Conservation (phyloP, 2,329 filamentous ascomycete species). For the Eutypella sp. region DNA sequence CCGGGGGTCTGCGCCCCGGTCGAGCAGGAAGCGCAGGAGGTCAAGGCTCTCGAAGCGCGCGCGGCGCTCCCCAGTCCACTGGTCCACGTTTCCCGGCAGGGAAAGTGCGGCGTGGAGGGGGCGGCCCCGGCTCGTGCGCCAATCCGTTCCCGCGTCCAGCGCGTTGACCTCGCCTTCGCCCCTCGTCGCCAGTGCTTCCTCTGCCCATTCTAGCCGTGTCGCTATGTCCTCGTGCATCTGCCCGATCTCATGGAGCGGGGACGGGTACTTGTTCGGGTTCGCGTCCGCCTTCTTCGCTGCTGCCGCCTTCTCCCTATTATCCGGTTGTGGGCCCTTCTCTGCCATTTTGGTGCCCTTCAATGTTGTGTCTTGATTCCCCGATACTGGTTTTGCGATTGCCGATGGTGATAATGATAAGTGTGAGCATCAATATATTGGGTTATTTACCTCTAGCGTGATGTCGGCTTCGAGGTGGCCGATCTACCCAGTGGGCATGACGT, state of each 20-base stretch:
- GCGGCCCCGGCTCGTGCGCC: neutral
- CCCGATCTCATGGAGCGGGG: slow-evolving; percentile 1
- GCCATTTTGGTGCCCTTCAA: neutral
- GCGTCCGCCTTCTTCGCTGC: neutral
- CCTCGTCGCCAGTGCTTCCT: neutral
- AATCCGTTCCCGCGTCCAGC: neutral
- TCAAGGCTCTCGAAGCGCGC: slow-evolving; percentile 1
- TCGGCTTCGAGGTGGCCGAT: no score
- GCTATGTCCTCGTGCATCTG: neutral
- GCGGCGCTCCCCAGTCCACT: neutral
- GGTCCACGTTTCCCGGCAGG: neutral
- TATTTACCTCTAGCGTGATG: no score
- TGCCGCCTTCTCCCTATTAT: neutral
- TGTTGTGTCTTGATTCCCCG: no score
- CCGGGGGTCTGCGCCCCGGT: slow-evolving; percentile 3
- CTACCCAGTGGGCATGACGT: no score
- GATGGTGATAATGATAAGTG: no score
- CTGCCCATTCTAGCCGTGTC: slow-evolving; percentile 1
- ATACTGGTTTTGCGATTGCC: no score
- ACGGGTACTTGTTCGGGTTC: slow-evolving; percentile 1
- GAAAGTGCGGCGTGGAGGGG: slow-evolving; percentile 2
- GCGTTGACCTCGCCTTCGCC: slow-evolving; percentile 2
- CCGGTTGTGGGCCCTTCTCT: no score
- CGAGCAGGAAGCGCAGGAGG: neutral
- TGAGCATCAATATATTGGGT: no score